Base-by-base conservation (phyloP, 495 filamentous ascomycete species). In the Penicillium egyptiacum region DNA sequence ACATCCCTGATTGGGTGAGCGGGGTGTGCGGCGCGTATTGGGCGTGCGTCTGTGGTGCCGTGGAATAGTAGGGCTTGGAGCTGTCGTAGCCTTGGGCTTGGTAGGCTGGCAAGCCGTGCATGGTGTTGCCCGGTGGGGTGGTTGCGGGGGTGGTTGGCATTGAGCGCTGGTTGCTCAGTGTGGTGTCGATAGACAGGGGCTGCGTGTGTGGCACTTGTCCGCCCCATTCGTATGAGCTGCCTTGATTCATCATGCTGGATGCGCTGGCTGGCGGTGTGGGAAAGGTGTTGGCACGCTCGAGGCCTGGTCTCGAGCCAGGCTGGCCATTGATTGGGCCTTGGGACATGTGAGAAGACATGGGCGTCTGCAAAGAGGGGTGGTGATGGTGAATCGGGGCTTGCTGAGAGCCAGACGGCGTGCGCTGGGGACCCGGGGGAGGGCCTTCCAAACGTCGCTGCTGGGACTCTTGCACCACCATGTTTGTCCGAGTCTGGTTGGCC, bases 141-240 rank as follows among this genome's bases (percentile, higher is more conserved):
- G 92, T 96, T 10, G 94, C 88, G 59, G 95, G 94, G 7, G 95
- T 97, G 28, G 88, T 92, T 9, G 93, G 94, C 79, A 96, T 89
- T 41, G 92, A 96, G 45, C 92, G 89, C 44, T 88, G 79, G 72
- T 86, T 91, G 73, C 84, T 89, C 62, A 94, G 72, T 47, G 83
- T 81, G 14, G 88, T 93, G 62, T 98, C 94, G 57, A 97, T 92
- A 14, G 90, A 87, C 68, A 97, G 82, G 17, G 88, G 82, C 68
- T 88, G 89, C 48, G 81, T 75, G 56, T 83, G 79, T 55, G 86
- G 88, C 42, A 86, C 80, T 59, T 86, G 83, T 54, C 80, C 79
- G 46, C 77, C 77, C 88, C 90, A 96, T 63, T 91, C 86, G 69
- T 86, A 88, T 4, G 87, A 89, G 65, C 73, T 87, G 4, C 86